Evolutionary conservation across 768 basidiomycete genomes (phyloP).

Genomic region (Rubroboletus pulcherrimus): DNA sequence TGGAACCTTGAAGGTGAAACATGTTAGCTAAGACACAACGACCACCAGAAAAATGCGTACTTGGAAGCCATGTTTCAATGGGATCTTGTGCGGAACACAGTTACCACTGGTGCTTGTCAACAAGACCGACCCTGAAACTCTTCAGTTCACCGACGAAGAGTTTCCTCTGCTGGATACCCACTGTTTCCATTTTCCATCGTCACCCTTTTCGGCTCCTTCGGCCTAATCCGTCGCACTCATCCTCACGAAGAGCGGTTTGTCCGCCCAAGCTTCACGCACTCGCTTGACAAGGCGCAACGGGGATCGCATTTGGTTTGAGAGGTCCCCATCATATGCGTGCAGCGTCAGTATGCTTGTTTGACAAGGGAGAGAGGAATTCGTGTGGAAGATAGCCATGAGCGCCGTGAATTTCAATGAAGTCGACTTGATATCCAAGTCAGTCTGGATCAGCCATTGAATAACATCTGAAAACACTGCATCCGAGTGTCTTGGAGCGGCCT

Average conservation of each 20-base stretch:
- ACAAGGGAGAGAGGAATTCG: conserved; percentile 68
- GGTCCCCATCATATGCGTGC: conserved; percentile 57
- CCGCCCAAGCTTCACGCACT: conserved; percentile 53
- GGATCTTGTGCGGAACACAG: conserved; percentile 57
- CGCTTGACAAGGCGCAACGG: conserved; percentile 53
- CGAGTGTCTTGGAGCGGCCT: conserved; percentile 52
- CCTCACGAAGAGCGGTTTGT: conserved; percentile 69
- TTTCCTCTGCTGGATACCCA: conserved; percentile 78
- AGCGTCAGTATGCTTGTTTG: conserved; percentile 63
- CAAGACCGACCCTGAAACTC: conserved; percentile 66
- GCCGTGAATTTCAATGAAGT: conserved; percentile 69
- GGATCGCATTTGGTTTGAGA: conserved; percentile 71
- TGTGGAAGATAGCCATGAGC: conserved; percentile 67
- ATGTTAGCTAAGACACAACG: neutral
- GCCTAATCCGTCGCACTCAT: conserved; percentile 70
- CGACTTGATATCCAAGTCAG: conserved; percentile 39
- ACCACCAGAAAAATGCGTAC: conserved; percentile 27
- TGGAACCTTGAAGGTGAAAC: conserved; percentile 43
- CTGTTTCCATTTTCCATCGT: conserved; percentile 52
- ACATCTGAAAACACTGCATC: conserved; percentile 43
- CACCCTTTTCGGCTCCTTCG: conserved; percentile 50
- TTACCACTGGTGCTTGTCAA: conserved; percentile 74
- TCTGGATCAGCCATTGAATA: neutral
- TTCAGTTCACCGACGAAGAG: conserved; percentile 52
- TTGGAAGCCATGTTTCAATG: conserved; percentile 55